Percentiles rank a stretch among this genome's conserved stretches.
Conservation (phyloP, 2,329 filamentous ascomycete species). For the Endothia cerciana region DNA sequence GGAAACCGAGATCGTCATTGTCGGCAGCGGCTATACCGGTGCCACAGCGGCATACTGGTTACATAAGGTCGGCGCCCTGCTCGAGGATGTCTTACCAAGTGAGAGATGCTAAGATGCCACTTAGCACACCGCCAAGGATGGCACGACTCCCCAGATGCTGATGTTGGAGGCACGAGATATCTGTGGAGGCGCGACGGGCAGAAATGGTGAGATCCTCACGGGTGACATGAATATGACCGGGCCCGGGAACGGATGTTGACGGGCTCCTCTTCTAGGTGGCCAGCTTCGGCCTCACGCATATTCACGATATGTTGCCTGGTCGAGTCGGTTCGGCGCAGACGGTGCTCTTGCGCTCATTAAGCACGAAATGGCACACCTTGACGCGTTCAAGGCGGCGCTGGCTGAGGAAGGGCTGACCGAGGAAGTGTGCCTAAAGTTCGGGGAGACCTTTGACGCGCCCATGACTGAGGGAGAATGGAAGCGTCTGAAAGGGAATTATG, state of each 20-base stretch:
- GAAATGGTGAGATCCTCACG: constrained; percentile 32
- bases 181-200: constrained; percentile 32
- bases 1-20: constrained; percentile 32
- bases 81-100: neutral
- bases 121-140: constrained; percentile 30
- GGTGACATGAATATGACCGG: neutral
- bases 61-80: constrained; percentile 25
- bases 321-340: constrained; percentile 34
- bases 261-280: constrained; percentile 22
- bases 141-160: constrained; percentile 28
- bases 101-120: neutral
- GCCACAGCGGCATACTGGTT: constrained; percentile 37
- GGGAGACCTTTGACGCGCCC: constrained; percentile 39
- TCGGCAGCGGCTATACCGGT: constrained; percentile 34
- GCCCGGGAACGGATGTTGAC: neutral
- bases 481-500: constrained; percentile 35
- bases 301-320: constrained; percentile 38
- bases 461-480: constrained; percentile 39
- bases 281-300: constrained; percentile 35
- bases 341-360: constrained; percentile 37
- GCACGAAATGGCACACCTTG: constrained; percentile 37
- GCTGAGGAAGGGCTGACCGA: constrained; percentile 34
- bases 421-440: constrained; percentile 36
- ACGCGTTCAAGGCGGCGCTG: constrained; percentile 26
- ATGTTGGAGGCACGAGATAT: constrained; percentile 32